Percentiles rank a stretch among this genome's conserved stretches.
phyloP scores from a whole-genome alignment of 2,329 filamentous ascomycete genomes.

The Neofusicoccum parvum region DNA sequence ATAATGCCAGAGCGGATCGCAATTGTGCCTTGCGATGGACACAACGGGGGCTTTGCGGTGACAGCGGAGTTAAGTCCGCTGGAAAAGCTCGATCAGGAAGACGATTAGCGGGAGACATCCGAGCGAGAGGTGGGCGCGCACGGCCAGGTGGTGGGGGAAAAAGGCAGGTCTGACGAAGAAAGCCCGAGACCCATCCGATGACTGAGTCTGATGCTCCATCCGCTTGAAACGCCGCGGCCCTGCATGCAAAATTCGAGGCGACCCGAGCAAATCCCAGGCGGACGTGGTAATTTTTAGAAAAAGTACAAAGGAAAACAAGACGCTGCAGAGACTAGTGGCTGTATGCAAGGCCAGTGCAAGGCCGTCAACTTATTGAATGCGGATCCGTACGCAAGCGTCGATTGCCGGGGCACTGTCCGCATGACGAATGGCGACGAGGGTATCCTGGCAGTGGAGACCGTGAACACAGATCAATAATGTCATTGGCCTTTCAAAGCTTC shows the following conservation, averaged over 20 bases:
- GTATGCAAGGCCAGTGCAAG: background rate
- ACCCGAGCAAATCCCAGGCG: too few relatives aligned
- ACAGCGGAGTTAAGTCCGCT: background rate
- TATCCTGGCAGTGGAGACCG: background rate
- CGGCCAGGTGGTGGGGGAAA: background rate
- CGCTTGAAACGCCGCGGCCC: background rate
- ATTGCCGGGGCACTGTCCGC: background rate
- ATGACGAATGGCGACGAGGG: background rate
- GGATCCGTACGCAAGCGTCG: too few relatives aligned
- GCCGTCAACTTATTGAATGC: background rate
- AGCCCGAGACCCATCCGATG: background rate
- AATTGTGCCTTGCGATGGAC: background rate
- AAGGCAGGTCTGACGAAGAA: background rate
- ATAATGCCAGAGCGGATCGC: background rate
- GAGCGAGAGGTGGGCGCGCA: background rate
- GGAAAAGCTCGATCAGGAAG: background rate
- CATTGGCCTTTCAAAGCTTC: constrained; percentile 26
- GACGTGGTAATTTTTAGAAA: background rate
- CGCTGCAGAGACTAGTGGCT: background rate
- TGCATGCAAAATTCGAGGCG: background rate
- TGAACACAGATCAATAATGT: background rate
- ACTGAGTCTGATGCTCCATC: background rate
- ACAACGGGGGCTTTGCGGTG: background rate
- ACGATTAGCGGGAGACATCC: background rate
- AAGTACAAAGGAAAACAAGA: background rate